A percentile compares a stretch with the other conserved stretches of the same genome.
Conservation (phyloP, 768 basidiomycete genomes). For the Russula ochroleuca region DNA sequence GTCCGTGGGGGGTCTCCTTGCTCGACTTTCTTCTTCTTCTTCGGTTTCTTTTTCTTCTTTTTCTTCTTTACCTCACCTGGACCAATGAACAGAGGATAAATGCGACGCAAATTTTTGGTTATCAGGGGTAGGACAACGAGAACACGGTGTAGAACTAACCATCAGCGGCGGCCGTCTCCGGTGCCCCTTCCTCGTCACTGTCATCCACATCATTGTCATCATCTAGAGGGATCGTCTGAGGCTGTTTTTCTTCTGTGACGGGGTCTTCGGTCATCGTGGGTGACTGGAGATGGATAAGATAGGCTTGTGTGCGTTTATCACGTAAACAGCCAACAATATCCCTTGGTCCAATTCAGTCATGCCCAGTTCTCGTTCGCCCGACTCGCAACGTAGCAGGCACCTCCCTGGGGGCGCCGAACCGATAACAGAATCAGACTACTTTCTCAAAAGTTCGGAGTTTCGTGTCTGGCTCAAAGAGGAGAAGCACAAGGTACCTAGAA, state of each 20-base stretch:
- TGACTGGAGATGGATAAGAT: constrained; percentile 3
- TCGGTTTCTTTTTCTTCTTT: constrained; percentile 93
- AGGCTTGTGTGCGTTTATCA: not conserved
- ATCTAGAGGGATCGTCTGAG: constrained; percentile 15
- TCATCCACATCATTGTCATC: constrained; percentile 33
- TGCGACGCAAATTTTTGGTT: not conserved
- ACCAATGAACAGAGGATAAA: not conserved
- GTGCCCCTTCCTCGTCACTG: constrained; percentile 36
- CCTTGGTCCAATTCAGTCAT: not conserved
- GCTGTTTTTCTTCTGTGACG: constrained; percentile 25
- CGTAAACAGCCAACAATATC: constrained; percentile 11
- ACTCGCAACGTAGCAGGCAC: constrained; percentile 23
- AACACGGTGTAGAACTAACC: constrained; percentile 33
- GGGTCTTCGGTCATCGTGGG: constrained; percentile 19
- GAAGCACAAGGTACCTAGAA: constrained; percentile 48
- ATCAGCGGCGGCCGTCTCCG: constrained; percentile 29
- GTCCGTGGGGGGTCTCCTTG: constrained; percentile 93
- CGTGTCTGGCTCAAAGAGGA: constrained; percentile 80
- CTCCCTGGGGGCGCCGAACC: constrained; percentile 55
- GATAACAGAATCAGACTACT: constrained; percentile 84
- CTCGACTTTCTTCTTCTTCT: constrained; percentile 71
- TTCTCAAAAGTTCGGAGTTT: constrained; percentile 84
- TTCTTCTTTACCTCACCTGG: constrained; percentile 63
- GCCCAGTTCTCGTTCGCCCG: constrained; percentile 22
- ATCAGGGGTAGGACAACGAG: not conserved